These are phyloP conservation scores for Trametes gibbosa DNA, from an alignment of 768 basidiomycete species.

Conservation along the genomic window DNA sequence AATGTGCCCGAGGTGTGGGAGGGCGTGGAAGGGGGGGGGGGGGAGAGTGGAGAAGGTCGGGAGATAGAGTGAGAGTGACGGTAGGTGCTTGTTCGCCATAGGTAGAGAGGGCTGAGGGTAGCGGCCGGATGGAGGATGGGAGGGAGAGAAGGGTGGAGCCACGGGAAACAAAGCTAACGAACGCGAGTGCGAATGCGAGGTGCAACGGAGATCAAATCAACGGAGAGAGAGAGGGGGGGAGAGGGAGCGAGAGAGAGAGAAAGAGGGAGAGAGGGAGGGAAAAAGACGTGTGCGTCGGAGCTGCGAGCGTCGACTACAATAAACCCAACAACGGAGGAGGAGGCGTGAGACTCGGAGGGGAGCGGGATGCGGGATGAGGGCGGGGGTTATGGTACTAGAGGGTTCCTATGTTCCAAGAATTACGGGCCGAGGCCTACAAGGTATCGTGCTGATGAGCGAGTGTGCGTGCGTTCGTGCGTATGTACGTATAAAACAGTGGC, in stretches of 20 bases:
- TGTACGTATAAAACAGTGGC: background rate
- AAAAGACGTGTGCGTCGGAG: background rate
- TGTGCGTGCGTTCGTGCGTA: background rate
- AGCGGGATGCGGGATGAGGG: background rate
- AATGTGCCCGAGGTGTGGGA: too few relatives aligned
- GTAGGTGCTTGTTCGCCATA: too few relatives aligned
- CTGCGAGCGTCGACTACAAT: background rate
- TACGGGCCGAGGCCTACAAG: background rate
- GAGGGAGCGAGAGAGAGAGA: background rate
- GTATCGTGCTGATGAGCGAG: constrained; percentile 1
- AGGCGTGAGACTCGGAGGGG: too few relatives aligned
- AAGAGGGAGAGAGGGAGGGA: background rate
- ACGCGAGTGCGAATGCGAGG: background rate
- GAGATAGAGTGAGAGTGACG: too few relatives aligned
- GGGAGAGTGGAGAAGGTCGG: too few relatives aligned
- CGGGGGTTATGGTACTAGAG: background rate
- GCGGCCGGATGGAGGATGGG: background rate
- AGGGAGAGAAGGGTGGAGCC: background rate
- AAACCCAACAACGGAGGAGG: background rate
- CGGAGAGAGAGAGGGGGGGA: background rate
- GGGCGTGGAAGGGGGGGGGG: too few relatives aligned
- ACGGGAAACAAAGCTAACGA: background rate
- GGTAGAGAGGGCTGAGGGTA: background rate
- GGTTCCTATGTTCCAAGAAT: background rate
- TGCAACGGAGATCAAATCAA: background rate